These are phyloP conservation scores for Penicillium atrosanguineum DNA, from an alignment of 495 filamentous ascomycete genomes.

Conservation along the genomic window DNA sequence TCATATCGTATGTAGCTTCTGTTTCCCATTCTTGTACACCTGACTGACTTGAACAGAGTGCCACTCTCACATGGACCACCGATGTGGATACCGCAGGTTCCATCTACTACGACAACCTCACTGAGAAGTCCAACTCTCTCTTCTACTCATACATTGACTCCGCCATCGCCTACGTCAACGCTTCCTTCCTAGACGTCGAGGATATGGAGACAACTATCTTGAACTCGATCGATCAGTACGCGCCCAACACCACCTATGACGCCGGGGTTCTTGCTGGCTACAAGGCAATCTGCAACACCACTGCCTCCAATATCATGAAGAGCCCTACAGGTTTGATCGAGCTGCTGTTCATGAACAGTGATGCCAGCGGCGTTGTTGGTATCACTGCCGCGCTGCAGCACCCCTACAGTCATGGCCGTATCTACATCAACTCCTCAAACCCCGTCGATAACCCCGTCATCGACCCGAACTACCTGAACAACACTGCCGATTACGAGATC, in stretches of 20 bases:
- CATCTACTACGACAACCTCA: constrained; percentile 28
- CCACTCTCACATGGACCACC: constrained; percentile 29
- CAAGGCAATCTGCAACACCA: constrained; percentile 33
- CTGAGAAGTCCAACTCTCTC: constrained; percentile 23
- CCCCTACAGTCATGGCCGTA: constrained; percentile 33
- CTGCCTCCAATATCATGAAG: constrained; percentile 26
- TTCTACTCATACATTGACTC: constrained; percentile 33
- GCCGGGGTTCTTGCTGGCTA: constrained; percentile 29
- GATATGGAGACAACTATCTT: constrained; percentile 18
- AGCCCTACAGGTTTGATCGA: constrained; percentile 28
- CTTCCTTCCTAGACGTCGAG: constrained; percentile 15
- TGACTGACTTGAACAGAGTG: constrained; percentile 22
- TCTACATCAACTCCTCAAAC: constrained; percentile 37
- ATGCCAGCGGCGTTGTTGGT: constrained; percentile 29
- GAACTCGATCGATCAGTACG: constrained; percentile 14
- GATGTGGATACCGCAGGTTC: constrained; percentile 26
- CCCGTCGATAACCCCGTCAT: constrained; percentile 36
- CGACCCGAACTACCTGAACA: constrained; percentile 33
- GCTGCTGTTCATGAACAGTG: constrained; percentile 35
- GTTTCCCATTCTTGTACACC: background rate
- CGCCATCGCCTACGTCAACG: constrained; percentile 33
- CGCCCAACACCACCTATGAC: constrained; percentile 28
- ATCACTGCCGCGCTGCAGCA: constrained; percentile 37
- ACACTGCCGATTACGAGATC: constrained; percentile 32
- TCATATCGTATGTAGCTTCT: constrained; percentile 32